Evolutionary conservation across 306 rosid genomes (phyloP).

Genomic region (Trifolium dubium): DNA sequence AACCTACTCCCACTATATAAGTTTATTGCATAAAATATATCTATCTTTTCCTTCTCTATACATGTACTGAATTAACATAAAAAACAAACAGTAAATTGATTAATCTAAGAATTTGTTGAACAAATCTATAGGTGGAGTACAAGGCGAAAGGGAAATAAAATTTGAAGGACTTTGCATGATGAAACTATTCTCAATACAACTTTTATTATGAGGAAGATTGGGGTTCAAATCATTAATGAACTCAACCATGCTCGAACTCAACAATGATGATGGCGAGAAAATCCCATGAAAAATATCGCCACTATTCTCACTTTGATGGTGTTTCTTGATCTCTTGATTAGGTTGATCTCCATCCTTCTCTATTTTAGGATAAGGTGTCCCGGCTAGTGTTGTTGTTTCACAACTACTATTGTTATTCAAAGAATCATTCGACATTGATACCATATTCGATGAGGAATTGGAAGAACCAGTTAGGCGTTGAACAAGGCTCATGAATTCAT

Average conservation of each 20-base stretch:
- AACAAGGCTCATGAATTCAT: slow-evolving; percentile 68
- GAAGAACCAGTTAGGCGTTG: slow-evolving; percentile 66
- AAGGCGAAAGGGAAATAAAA: slow-evolving; percentile 56
- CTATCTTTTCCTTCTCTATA: background rate
- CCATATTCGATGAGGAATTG: slow-evolving; percentile 7
- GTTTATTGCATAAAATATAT: background rate
- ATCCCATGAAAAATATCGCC: background rate
- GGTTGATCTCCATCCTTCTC: slow-evolving; percentile 40
- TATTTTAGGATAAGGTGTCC: background rate
- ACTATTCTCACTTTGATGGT: background rate
- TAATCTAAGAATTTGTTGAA: slow-evolving; percentile 61
- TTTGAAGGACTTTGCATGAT: slow-evolving; percentile 60
- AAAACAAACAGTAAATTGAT: background rate
- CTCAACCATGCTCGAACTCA: slow-evolving; percentile 44
- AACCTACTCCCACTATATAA: background rate
- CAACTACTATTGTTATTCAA: background rate
- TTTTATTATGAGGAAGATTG: slow-evolving; percentile 39
- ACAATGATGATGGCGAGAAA: slow-evolving; percentile 25
- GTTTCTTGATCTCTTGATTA: background rate
- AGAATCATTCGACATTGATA: background rate
- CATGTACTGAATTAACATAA: background rate
- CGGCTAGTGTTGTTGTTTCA: background rate
- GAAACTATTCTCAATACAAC: slow-evolving; percentile 59
- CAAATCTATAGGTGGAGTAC: slow-evolving; percentile 51
- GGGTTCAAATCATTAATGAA: slow-evolving; percentile 72